Percentiles rank a stretch among this genome's conserved stretches.
These are phyloP conservation scores for Alternaria triticina DNA, from an alignment of 2,329 filamentous ascomycete species.

Conservation along the genomic window DNA sequence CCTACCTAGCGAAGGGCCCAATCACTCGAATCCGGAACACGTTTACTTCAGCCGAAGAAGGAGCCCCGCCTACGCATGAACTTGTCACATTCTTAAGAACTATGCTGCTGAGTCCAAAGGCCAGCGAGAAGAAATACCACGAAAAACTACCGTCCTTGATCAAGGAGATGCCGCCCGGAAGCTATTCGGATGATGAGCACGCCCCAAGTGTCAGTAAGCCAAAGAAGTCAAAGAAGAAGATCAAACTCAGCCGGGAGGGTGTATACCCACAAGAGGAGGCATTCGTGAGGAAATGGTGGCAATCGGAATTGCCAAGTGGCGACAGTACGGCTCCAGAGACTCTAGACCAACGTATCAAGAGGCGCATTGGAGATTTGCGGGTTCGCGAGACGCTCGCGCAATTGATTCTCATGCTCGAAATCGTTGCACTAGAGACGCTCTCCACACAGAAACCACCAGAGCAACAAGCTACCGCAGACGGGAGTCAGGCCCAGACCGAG, in stretches of 20 bases:
- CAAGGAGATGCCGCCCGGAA: conserved; percentile 59
- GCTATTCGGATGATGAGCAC: conserved; percentile 52
- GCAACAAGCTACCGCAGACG: conserved; percentile 17
- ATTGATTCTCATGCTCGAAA: conserved; percentile 79
- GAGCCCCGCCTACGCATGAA: conserved; percentile 66
- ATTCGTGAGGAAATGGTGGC: conserved; percentile 75
- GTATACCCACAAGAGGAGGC: conserved; percentile 71
- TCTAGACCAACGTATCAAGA: conserved; percentile 61
- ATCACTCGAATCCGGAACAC: conserved; percentile 75
- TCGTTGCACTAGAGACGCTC: conserved; percentile 70
- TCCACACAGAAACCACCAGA: conserved; percentile 42
- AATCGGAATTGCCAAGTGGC: conserved; percentile 48
- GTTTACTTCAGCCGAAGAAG: conserved; percentile 69
- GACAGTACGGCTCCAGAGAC: conserved; percentile 41
- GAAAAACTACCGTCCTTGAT: conserved; percentile 71
- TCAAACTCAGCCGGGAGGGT: conserved; percentile 69
- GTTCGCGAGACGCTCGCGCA: conserved; percentile 81
- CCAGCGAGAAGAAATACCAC: conserved; percentile 82
- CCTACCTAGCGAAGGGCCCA: conserved; percentile 84
- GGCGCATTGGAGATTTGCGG: conserved; percentile 69
- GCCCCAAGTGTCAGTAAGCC: conserved; percentile 37
- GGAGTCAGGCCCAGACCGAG: conserved; percentile 23
- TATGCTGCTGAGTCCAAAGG: conserved; percentile 68
- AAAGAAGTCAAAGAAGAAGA: conserved; percentile 54
- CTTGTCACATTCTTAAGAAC: conserved; percentile 72